Base-by-base conservation (phyloP, 768 basidiomycete genomes). In the Chiua virens region DNA sequence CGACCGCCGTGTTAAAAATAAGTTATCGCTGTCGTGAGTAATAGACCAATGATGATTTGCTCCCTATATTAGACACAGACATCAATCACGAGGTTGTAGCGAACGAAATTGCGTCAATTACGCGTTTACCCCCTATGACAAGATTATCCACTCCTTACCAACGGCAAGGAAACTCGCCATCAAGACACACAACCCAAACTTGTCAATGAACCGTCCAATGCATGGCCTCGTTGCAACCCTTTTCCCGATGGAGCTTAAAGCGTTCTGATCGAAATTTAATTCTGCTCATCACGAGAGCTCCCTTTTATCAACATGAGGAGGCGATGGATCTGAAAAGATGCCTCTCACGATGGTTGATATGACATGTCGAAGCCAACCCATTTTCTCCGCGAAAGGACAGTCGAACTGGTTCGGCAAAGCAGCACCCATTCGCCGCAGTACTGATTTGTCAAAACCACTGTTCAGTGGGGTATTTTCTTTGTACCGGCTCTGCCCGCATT, bases 21-120 rank as follows among this genome's bases (percentile, higher is more conserved):
- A 47, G 42, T 13, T 14, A 22, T 48, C 13, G 15, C 17, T 27
- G 11, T 35, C 22, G 56, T 57, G 50, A 61, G 56, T 55, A 53
- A 58, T 39, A 20, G 21, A 40, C 41, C 13, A 21, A 15, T 25
- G 32, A 28, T 54, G 45, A 50, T 61, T 58, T 22, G 48, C 3
- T 54, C 20, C 42, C 50, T 46, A 51, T 46, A 40, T 49, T 62
- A 42, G n/a, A 45, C 43, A 20, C 8, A 20, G 18, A 15, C 21
- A 42, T 36, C 4, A 17, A 25, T 30, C 28, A 21, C 17, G 20
- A 20, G 27, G 52, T 30, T 22, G 13, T 23, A 52, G 25, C 56
- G 50, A 54, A 58, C 28, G 36, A 41, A 3, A 25, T 49, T 30
- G 40, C 9, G 39, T 30, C 20, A 25, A 60, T 58, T 49, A 53